Base-by-base conservation (phyloP, 352 stramenopile genomes). In the Phytophthora pistaciae region DNA sequence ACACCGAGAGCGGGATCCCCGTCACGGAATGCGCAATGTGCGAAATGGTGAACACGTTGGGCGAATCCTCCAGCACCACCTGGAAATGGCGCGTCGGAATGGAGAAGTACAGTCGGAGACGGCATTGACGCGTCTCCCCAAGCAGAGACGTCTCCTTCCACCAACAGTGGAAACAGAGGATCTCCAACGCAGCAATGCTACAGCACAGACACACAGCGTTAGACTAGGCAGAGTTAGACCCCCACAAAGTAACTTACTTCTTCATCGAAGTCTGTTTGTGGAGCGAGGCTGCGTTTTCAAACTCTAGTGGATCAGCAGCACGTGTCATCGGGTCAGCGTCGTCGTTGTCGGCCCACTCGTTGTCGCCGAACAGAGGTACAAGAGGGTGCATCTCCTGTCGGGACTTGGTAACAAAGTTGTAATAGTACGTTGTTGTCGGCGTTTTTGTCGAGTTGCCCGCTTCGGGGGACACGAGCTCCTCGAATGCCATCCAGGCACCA, bases 31-130 rank as follows among this genome's bases (percentile, higher is more conserved):
- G 76, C 0, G 85, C 66, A 46, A 91, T 72, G 65, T 93, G 87
- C 10, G 87, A 95, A 70, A 93, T 91, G 49, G 87, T 95, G 48
- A 91, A 92, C 23, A 93, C 84, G 44, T 90, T 78, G 59, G 88
- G 75, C 1, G 85, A 83, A 56, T 91, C 83, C 42, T 90, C 79
- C 13, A 92, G 56, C 10, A 87, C 72, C 56, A 92, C 70, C 50
- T 94, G 87, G 60, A 92, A 87, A 63, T 91, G 83, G 13, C 66
- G 71, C 23, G 83, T 91, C 3, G 85, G 76, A 52, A 91, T 87
- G 11, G 85, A 92, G 55, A 92, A 92, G 70, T 91, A 92, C 44
- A 92, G 71, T 9, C 69, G 74, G 18, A 80, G 46, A 14, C 72
- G 64, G 29, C 74, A 67, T 49, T 74, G 75, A 38, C 75, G 74